A percentile compares a stretch with the other conserved stretches of the same genome.
Conservation (phyloP, 2,329 filamentous ascomycete species). For the Colletotrichum somersetense region DNA sequence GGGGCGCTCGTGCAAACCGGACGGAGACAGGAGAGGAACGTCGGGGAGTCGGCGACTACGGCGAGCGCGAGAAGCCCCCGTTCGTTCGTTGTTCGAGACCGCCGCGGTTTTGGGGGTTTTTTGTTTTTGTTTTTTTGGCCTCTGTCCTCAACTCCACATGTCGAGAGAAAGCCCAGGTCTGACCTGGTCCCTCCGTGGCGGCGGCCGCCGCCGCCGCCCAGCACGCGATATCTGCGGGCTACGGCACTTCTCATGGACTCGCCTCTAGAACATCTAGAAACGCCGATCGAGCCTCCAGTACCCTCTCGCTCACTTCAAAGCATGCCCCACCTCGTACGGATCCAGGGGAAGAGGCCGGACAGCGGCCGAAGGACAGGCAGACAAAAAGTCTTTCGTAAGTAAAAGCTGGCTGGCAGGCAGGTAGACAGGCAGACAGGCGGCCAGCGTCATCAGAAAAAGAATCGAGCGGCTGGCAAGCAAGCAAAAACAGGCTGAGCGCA, state of each 20-base stretch:
- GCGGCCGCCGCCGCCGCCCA: background rate
- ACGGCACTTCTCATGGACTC: constrained; percentile 1
- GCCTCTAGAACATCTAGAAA: constrained; percentile 20
- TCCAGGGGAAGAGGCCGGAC: background rate
- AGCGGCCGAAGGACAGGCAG: background rate
- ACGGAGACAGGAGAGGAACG: background rate
- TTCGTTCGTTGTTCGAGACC: too few relatives aligned
- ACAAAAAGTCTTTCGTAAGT: background rate
- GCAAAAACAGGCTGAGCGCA: constrained; percentile 2
- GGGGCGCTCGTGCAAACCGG: background rate
- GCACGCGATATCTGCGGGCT: constrained; percentile 15
- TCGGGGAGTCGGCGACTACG: constrained; percentile 15
- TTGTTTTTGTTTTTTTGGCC: too few relatives aligned
- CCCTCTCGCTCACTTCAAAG: background rate
- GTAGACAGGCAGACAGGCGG: background rate
- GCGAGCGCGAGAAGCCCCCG: background rate
- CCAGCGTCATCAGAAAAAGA: constrained; percentile 2
- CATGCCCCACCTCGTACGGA: background rate
- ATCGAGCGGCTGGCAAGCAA: constrained; percentile 5
- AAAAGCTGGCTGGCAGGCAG: too few relatives aligned
- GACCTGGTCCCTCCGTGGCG: background rate
- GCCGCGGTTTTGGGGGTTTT: too few relatives aligned
- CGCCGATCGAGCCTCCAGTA: constrained; percentile 5
- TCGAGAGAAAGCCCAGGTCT: background rate
- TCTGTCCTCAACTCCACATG: background rate